A percentile compares a stretch with the other conserved stretches of the same genome.
Evolutionary conservation across 306 rosid species (phyloP).

Genomic region (Pterocarpus macrocarpus): DNA sequence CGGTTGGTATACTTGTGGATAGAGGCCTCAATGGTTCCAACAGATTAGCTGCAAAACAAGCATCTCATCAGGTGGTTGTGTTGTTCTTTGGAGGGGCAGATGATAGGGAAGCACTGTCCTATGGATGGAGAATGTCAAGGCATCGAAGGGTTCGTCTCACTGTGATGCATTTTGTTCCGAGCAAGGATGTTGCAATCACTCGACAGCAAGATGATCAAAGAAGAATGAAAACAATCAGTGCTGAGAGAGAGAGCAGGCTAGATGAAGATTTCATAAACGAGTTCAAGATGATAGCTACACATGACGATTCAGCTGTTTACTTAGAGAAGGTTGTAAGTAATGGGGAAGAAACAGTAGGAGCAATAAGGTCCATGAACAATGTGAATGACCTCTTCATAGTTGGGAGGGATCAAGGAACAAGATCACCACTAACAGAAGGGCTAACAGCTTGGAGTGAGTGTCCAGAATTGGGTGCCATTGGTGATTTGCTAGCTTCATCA

Average conservation of each 20-base stretch:
- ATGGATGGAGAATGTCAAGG: constrained; percentile 82
- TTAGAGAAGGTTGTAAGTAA: constrained; percentile 65
- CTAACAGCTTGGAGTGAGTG: constrained; percentile 89
- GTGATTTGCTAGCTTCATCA: constrained; percentile 84
- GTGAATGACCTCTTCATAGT: constrained; percentile 74
- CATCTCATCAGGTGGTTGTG: constrained; percentile 60
- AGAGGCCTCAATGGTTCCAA: constrained; percentile 74
- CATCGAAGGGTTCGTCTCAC: constrained; percentile 67
- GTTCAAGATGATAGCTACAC: constrained; percentile 39
- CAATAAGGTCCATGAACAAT: constrained; percentile 64
- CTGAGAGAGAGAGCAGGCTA: constrained; percentile 42
- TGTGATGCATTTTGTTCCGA: constrained; percentile 62
- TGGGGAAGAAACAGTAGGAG: constrained; percentile 83
- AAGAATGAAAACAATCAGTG: background rate
- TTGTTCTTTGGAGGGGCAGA: constrained; percentile 87
- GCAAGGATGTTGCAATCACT: constrained; percentile 19
- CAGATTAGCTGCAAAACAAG: constrained; percentile 55
- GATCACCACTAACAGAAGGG: constrained; percentile 75
- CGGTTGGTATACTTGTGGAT: constrained; percentile 81
- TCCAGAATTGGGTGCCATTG: constrained; percentile 87
- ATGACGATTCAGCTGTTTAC: constrained; percentile 53
- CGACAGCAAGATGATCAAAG: background rate
- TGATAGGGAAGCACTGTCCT: constrained; percentile 82
- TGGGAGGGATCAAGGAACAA: constrained; percentile 79
- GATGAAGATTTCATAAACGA: constrained; percentile 69